Evolutionary conservation across 768 basidiomycete genomes (phyloP).

Genomic region (Hemileccinum rubropunctum): DNA sequence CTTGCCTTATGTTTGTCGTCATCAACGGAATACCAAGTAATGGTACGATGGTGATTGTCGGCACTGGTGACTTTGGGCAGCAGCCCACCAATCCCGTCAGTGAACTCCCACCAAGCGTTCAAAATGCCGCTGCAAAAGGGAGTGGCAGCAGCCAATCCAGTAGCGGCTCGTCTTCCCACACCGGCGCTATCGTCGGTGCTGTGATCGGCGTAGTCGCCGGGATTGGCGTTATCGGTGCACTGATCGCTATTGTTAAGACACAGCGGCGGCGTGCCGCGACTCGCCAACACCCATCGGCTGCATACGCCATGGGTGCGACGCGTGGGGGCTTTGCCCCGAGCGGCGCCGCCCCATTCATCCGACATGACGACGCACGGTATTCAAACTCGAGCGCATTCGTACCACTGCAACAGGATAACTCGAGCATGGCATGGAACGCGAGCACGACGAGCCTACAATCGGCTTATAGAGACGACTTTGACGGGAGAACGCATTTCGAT

Average conservation of each 20-base stretch:
- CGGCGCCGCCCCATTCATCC: conserved; percentile 18
- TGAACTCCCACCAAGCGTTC: conserved; percentile 37
- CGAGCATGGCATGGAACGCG: conserved; percentile 56
- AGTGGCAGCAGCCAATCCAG: conserved; percentile 11
- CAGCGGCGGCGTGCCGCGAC: conserved; percentile 48
- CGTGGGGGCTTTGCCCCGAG: conserved; percentile 28
- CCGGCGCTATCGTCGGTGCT: conserved; percentile 26
- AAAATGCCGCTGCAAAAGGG: conserved; percentile 41
- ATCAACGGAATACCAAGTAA: conserved; percentile 84
- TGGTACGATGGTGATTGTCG: conserved; percentile 74
- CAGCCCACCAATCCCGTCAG: conserved; percentile 48
- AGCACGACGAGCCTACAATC: conserved; percentile 47
- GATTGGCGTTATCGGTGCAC: conserved; percentile 30
- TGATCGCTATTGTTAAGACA: conserved; percentile 45
- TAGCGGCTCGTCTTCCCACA: conserved; percentile 23
- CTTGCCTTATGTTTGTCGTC: conserved; percentile 79
- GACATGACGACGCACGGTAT: conserved; percentile 33
- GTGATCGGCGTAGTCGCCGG: conserved; percentile 31
- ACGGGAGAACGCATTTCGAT: conserved; percentile 22
- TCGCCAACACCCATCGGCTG: conserved; percentile 29
- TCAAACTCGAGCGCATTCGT: conserved; percentile 71
- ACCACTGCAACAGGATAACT: conserved; percentile 64
- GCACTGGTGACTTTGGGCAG: conserved; percentile 69
- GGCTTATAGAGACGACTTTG: conserved; percentile 35
- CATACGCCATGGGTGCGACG: conserved; percentile 40